Evolutionary conservation across 257 asterid genomes (phyloP), one percentile per base, ranked within the genome.

Genomic region (Jacaranda mimosifolia): DNA sequence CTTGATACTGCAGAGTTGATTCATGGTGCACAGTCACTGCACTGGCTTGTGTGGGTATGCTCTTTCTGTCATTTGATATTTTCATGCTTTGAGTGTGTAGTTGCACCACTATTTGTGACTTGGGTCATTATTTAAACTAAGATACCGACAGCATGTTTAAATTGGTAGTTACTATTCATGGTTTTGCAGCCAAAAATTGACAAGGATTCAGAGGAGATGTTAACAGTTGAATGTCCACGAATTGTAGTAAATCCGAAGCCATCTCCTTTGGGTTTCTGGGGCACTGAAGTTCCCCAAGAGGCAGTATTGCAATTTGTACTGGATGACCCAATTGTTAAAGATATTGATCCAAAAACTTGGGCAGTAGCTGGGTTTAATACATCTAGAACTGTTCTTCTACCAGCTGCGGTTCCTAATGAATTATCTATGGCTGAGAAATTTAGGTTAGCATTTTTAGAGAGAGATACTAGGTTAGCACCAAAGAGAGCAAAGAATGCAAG

Each of bases 1-100:
- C 93, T 95, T 53, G 98, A 91, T 65, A 67, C 90, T 51, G 74
- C 70, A 35, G 91, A 90, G 51, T 82, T 95, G 68, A 73, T 85
- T 57, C 90, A 73, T 6, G 88, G 87, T 81, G 91, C 97, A 19
- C 86, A 68, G 40, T 95, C 98, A 4, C 91, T 95, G 67, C 93
- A 94, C 68, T 95, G 99, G 98, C 99, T 95, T 60, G 89, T 93
- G 32, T 95, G 99, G 99, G 99, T 95, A 93, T 52, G 85, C 5
- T 3, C 79, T 32, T 46, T 60, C 60, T 17, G 19, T 35, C 59
- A 40, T 71, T 1, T 40, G 9, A 51, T 13, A 46, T 63, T 36
- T 17, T 56, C 40, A 38, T 63, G 46, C 53, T 36, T 43, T 8
- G 18, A 10, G 13, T 63, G 40, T 42, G 52, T 64, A 68, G n/a